Conservation (phyloP, 1,284 basidiomycete species). For the Cutaneotrichosporon mucoides region DNA sequence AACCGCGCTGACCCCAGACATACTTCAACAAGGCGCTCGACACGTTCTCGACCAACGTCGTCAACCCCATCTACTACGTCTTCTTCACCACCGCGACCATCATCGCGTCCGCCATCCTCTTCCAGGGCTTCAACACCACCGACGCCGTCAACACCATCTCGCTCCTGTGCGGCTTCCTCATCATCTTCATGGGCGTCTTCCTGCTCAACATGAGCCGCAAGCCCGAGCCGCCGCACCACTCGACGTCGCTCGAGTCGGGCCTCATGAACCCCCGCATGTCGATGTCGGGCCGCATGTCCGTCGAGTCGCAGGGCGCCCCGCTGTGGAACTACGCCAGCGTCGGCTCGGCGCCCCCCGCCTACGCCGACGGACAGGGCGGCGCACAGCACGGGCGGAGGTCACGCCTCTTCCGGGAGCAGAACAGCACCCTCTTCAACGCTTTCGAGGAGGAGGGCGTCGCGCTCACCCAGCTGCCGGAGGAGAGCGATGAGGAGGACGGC, state of each 20-base stretch:
- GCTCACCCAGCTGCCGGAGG: conserved; percentile 45
- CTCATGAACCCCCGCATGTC: conserved; percentile 58
- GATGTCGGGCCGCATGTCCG: conserved; percentile 47
- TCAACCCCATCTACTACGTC: conserved; percentile 98
- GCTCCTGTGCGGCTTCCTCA: conserved; percentile 77
- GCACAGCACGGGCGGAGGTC: conserved; percentile 52
- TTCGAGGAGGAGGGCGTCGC: conserved; percentile 48
- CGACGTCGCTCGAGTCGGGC: conserved; percentile 61
- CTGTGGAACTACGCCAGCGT: conserved; percentile 38
- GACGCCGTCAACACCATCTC: conserved; percentile 76
- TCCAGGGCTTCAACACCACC: conserved; percentile 93
- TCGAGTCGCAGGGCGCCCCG: conserved; percentile 41
- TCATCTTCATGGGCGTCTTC: conserved; percentile 89
- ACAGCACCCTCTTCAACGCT: conserved; percentile 46
- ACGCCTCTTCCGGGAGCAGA: conserved; percentile 61
- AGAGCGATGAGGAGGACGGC: conserved; percentile 43
- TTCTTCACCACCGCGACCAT: conserved; percentile 97
- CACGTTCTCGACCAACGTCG: conserved; percentile 95
- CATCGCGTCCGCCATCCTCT: conserved; percentile 89
- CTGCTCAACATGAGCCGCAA: conserved; percentile 78
- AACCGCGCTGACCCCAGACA: conserved; percentile 52
- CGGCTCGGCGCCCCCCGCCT: conserved; percentile 32
- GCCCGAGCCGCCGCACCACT: conserved; percentile 56
- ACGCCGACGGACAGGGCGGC: conserved; percentile 39
- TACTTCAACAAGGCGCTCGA: conserved; percentile 99